A percentile compares a stretch with the other conserved stretches of the same genome.
These are phyloP conservation scores for Auricularia cornea DNA, from an alignment of 768 basidiomycete genomes.

Conservation along the genomic window DNA sequence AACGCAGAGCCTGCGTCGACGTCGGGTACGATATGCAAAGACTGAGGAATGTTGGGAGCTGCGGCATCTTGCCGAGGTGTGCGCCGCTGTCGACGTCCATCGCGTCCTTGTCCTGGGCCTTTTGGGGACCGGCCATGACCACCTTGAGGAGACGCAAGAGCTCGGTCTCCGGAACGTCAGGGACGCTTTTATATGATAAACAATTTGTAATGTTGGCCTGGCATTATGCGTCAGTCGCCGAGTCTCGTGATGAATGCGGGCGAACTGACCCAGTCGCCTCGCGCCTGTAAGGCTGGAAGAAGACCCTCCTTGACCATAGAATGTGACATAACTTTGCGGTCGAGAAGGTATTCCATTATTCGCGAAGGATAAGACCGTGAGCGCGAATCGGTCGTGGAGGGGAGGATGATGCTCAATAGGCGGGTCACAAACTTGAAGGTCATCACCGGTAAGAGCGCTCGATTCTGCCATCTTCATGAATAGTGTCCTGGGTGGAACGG, in stretches of 20 bases:
- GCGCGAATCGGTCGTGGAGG: conserved; percentile 4
- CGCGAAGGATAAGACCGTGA: conserved; percentile 42
- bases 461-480: too few species aligned
- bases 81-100: conserved; percentile 30
- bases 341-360: conserved; percentile 49
- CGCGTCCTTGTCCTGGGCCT: conserved; percentile 11
- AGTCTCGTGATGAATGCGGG: conserved; percentile 10
- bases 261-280: conserved; percentile 56
- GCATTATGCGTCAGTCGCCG: background rate
- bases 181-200: conserved; percentile 43
- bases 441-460: too few species aligned
- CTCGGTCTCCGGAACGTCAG: conserved; percentile 60
- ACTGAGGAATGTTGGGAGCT: conserved; percentile 30
- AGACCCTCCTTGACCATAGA: conserved; percentile 57
- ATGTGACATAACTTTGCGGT: conserved; percentile 45
- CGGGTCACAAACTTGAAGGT: conserved; percentile 1
- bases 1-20: conserved; percentile 33
- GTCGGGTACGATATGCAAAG: conserved; percentile 33
- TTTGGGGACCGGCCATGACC: conserved; percentile 33
- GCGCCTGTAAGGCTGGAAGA: conserved; percentile 41
- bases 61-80: conserved; percentile 20
- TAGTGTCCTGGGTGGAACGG: too few species aligned
- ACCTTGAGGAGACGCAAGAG: conserved; percentile 44
- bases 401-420: background rate
- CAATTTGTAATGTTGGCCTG: conserved; percentile 7